Percentiles rank a stretch among this genome's conserved stretches.
Conservation (phyloP, 2,329 filamentous ascomycete species). For the Chaetomium strumarium region DNA sequence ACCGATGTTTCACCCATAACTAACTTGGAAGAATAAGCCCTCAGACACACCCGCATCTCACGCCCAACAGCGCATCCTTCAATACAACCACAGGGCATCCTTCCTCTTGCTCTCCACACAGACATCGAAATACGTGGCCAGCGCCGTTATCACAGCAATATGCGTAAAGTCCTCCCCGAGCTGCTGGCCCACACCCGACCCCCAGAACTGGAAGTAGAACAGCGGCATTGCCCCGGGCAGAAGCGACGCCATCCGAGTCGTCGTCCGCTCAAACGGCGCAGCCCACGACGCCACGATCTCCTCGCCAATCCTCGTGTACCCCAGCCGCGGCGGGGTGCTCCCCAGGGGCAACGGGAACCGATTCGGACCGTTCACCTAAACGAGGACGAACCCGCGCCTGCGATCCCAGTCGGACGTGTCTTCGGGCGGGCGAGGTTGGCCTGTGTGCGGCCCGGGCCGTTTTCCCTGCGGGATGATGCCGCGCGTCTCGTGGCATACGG, state of each 20-base stretch:
- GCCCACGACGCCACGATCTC: conserved; percentile 17
- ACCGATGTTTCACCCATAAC: no score
- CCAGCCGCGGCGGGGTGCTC: neutral
- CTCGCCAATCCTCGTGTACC: conserved; percentile 7
- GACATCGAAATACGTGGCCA: conserved; percentile 12
- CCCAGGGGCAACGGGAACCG: neutral
- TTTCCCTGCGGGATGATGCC: conserved; percentile 8
- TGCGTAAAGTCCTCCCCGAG: conserved; percentile 13
- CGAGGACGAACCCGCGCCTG: conserved; percentile 6
- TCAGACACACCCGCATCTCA: no score
- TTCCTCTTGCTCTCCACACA: neutral
- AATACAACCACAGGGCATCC: neutral
- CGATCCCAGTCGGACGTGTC: neutral
- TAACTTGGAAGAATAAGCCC: no score
- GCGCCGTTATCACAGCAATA: conserved; percentile 12
- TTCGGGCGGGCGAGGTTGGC: conserved; percentile 7
- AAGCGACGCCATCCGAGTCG: no score
- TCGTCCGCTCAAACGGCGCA: no score
- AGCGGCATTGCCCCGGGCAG: neutral
- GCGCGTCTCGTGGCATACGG: conserved; percentile 5
- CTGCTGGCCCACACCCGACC: conserved; percentile 7
- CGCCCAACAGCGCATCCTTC: neutral
- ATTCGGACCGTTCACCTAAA: conserved; percentile 2
- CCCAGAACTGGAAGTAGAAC: conserved; percentile 20
- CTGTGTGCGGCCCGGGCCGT: neutral